Conservation (phyloP, 1,139 yeast species). For the Geotrichum australiense region DNA sequence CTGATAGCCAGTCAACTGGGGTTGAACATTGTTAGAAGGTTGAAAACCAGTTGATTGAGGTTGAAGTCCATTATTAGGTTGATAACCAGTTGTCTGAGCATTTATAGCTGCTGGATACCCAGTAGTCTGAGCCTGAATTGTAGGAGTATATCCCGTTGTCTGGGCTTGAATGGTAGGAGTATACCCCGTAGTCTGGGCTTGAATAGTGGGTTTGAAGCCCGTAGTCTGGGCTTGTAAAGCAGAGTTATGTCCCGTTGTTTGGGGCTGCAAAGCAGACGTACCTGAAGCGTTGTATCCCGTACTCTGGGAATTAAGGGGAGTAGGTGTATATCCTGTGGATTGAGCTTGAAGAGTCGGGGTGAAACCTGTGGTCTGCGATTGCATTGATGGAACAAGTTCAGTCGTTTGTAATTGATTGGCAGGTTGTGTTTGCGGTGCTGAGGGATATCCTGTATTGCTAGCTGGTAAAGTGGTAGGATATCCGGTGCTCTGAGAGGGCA, state of each 20-base stretch:
- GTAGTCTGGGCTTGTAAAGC: slow-evolving; percentile 33
- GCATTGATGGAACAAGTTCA: slow-evolving; percentile 32
- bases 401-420: slow-evolving; percentile 20
- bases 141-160: slow-evolving; percentile 31
- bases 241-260: slow-evolving; percentile 35
- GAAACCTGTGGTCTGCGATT: slow-evolving; percentile 38
- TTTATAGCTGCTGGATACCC: slow-evolving; percentile 26
- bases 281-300: slow-evolving; percentile 34
- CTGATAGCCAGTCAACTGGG: slow-evolving; percentile 24
- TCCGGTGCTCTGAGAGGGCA: slow-evolving; percentile 1
- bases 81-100: slow-evolving; percentile 27
- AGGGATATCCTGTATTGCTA: slow-evolving; percentile 33
- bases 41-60: slow-evolving; percentile 37
- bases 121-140: slow-evolving; percentile 34
- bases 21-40: slow-evolving; percentile 12
- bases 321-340: slow-evolving; percentile 17
- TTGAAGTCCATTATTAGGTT: slow-evolving; percentile 34
- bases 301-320: slow-evolving; percentile 34
- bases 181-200: slow-evolving; percentile 27
- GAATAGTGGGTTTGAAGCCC: slow-evolving; percentile 25
- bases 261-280: slow-evolving; percentile 32
- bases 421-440: slow-evolving; percentile 27
- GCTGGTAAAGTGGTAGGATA: slow-evolving; percentile 3
- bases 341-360: slow-evolving; percentile 24
- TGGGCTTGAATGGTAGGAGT: slow-evolving; percentile 29